Conservation (phyloP, 2,329 filamentous ascomycete species). For the Fusarium irregulare region DNA sequence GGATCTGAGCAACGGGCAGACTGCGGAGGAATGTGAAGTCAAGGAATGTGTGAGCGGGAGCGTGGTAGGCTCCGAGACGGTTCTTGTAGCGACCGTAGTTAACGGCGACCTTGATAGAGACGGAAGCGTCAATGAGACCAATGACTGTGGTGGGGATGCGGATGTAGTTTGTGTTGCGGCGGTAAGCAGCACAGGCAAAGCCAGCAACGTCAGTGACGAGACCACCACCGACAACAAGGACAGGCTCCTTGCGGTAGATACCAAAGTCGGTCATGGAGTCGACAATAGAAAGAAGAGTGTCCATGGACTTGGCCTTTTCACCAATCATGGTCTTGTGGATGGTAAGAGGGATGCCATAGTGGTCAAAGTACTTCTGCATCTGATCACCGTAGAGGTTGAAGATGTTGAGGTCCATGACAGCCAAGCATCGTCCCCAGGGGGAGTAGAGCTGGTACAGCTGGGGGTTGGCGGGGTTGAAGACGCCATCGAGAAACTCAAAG, state of each 20-base stretch:
- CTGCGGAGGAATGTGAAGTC: slow-evolving; percentile 79
- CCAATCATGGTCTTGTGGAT: slow-evolving; percentile 80
- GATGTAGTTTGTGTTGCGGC: slow-evolving; percentile 79
- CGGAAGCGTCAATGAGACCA: slow-evolving; percentile 78
- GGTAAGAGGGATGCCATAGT: slow-evolving; percentile 70
- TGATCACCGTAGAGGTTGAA: slow-evolving; percentile 73
- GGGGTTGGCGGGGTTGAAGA: slow-evolving; percentile 70
- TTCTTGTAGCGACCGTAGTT: slow-evolving; percentile 84
- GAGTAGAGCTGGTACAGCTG: slow-evolving; percentile 74
- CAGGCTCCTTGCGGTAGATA: slow-evolving; percentile 75
- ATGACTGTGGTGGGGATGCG: slow-evolving; percentile 80
- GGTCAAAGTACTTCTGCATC: slow-evolving; percentile 75
- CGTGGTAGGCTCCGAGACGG: slow-evolving; percentile 77
- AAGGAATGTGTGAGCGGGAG: slow-evolving; percentile 77
- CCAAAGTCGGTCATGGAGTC: slow-evolving; percentile 81
- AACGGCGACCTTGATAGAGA: slow-evolving; percentile 82
- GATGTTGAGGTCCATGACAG: slow-evolving; percentile 78
- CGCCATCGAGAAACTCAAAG: slow-evolving; percentile 77
- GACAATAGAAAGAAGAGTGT: slow-evolving; percentile 75
- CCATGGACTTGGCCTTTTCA: slow-evolving; percentile 79
- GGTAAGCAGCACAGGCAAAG: slow-evolving; percentile 77
- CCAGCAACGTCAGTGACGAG: slow-evolving; percentile 80
- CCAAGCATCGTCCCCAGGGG: slow-evolving; percentile 72
- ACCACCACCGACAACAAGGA: slow-evolving; percentile 74
- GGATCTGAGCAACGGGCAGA: slow-evolving; percentile 73